Percentiles rank a stretch among this genome's conserved stretches.
phyloP scores from a whole-genome alignment of 305 asterid genomes.

The Fraxinus floribunda region DNA sequence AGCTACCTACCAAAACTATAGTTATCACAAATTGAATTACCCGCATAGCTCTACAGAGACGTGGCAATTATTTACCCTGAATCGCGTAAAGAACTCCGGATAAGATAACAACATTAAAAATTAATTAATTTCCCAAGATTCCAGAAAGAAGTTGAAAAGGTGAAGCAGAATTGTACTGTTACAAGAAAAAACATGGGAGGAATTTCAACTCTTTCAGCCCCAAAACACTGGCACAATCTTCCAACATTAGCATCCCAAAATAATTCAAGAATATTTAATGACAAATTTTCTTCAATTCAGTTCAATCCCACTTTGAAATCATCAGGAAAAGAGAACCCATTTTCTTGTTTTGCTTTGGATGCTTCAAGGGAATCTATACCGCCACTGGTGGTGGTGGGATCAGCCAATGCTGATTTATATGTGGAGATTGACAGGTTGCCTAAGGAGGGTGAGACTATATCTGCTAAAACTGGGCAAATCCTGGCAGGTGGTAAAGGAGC shows the following conservation, averaged over 20 bases:
- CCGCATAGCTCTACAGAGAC: background rate
- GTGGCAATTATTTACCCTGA: background rate
- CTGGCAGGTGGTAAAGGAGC: slow-evolving; percentile 98
- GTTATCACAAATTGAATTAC: background rate
- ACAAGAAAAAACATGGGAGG: slow-evolving; percentile 21
- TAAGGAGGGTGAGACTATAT: slow-evolving; percentile 75
- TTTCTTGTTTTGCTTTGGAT: slow-evolving; percentile 39
- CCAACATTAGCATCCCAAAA: slow-evolving; percentile 3
- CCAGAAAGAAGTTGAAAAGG: background rate
- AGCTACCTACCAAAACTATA: no score
- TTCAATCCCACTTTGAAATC: slow-evolving; percentile 21
- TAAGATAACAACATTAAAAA: background rate
- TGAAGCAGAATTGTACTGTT: slow-evolving; percentile 25
- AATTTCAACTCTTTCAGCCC: slow-evolving; percentile 26
- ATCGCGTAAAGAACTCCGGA: background rate
- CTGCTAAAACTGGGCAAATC: slow-evolving; percentile 75
- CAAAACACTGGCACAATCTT: slow-evolving; percentile 22
- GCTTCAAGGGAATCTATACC: slow-evolving; percentile 34
- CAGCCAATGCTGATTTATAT: slow-evolving; percentile 90
- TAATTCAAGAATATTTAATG: slow-evolving; percentile 8
- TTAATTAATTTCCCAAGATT: background rate
- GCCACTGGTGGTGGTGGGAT: slow-evolving; percentile 90
- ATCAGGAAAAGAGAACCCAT: slow-evolving; percentile 30
- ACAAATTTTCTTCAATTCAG: slow-evolving; percentile 23
- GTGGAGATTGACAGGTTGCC: slow-evolving; percentile 88